These are phyloP conservation scores for Leccinum griseonigrum DNA, from an alignment of 1,284 basidiomycete species.

Conservation along the genomic window DNA sequence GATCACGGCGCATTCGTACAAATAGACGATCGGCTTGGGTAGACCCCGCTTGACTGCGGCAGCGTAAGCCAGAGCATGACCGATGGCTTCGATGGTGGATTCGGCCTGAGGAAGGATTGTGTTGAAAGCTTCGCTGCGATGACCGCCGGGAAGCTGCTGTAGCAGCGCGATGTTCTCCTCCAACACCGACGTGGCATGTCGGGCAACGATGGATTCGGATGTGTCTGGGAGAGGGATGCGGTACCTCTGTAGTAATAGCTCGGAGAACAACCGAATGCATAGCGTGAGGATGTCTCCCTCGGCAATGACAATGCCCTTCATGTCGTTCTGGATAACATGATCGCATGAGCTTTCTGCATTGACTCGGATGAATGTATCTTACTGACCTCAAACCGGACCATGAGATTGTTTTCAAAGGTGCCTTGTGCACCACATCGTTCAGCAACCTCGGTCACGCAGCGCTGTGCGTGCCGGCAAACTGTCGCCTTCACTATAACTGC, in stretches of 20 bases:
- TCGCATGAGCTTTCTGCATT: slow-evolving; percentile 8
- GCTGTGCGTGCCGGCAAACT: slow-evolving; percentile 32
- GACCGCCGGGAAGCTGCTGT: slow-evolving; percentile 34
- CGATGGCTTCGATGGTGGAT: slow-evolving; percentile 46
- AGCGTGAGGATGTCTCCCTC: slow-evolving; percentile 54
- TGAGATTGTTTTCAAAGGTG: slow-evolving; percentile 52
- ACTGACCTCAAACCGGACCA: slow-evolving; percentile 48
- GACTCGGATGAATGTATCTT: not conserved
- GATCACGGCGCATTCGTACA: slow-evolving; percentile 50
- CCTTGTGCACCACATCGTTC: slow-evolving; percentile 58
- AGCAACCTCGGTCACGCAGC: slow-evolving; percentile 44
- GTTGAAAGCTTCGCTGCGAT: slow-evolving; percentile 47
- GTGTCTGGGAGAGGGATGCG: slow-evolving; percentile 40
- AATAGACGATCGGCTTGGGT: slow-evolving; percentile 47
- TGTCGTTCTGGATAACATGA: slow-evolving; percentile 40
- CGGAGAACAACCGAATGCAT: slow-evolving; percentile 52
- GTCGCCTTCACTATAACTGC: no score
- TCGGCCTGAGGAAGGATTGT: slow-evolving; percentile 49
- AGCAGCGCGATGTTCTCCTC: slow-evolving; percentile 43
- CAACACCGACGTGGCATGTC: slow-evolving; percentile 42
- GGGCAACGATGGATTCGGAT: slow-evolving; percentile 43
- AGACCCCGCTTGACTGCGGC: slow-evolving; percentile 41
- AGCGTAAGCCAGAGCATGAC: slow-evolving; percentile 52
- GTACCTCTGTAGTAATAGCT: slow-evolving; percentile 47
- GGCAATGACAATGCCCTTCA: slow-evolving; percentile 48